These are phyloP conservation scores for Talaromyces liani DNA, from an alignment of 495 filamentous ascomycete genomes.

Conservation along the genomic window DNA sequence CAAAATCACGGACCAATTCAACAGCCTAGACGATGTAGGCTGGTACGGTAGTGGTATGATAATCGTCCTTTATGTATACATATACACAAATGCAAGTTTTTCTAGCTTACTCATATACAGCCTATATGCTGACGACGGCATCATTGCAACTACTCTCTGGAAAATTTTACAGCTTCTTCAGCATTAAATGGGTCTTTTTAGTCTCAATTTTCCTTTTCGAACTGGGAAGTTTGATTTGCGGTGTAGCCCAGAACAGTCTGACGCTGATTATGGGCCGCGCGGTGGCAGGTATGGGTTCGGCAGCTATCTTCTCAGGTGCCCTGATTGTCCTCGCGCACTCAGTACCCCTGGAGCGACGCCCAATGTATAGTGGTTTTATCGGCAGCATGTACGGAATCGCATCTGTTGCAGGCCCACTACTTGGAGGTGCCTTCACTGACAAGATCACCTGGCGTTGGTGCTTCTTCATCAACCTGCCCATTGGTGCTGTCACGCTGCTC, in stretches of 20 bases:
- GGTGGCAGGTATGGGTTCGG: slow-evolving; percentile 61
- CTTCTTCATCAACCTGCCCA: slow-evolving; percentile 43
- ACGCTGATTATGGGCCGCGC: slow-evolving; percentile 67
- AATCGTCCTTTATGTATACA: slow-evolving; percentile 31
- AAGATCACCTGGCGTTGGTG: slow-evolving; percentile 43
- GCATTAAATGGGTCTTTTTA: slow-evolving; percentile 66
- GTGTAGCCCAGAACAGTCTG: slow-evolving; percentile 51
- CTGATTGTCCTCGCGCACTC: slow-evolving; percentile 65
- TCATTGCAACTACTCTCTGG: slow-evolving; percentile 67
- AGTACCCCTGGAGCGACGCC: slow-evolving; percentile 47
- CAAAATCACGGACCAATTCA: slow-evolving; percentile 72
- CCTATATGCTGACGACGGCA: slow-evolving; percentile 63
- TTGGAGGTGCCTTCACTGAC: slow-evolving; percentile 41
- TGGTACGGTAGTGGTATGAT: slow-evolving; percentile 73
- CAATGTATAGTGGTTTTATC: slow-evolving; percentile 21
- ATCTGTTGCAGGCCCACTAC: slow-evolving; percentile 25
- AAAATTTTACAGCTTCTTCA: slow-evolving; percentile 72
- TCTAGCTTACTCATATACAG: slow-evolving; percentile 6
- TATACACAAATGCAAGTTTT: background rate
- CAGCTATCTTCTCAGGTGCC: slow-evolving; percentile 68
- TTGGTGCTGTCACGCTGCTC: slow-evolving; percentile 26
- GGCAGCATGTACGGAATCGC: slow-evolving; percentile 29
- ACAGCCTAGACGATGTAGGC: slow-evolving; percentile 70
- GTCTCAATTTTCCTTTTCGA: slow-evolving; percentile 67
- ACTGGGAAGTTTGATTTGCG: slow-evolving; percentile 73